Conservation (phyloP, 108 stramenopile species). For the Epipyxis sp. region DNA sequence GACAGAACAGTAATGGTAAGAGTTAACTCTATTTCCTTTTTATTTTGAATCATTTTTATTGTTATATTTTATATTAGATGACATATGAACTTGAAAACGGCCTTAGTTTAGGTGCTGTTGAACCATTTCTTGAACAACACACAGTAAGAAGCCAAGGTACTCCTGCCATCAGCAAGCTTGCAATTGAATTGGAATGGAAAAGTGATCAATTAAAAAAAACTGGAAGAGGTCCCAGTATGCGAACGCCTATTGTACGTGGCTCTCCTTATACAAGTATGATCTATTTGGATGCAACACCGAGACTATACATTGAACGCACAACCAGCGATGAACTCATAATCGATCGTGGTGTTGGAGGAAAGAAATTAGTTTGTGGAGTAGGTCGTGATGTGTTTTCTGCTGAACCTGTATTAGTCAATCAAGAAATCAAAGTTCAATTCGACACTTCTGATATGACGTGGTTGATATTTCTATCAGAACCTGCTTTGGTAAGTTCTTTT, state of each 20-base stretch:
- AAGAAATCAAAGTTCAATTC: conserved; percentile 65
- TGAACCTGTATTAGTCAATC: conserved; percentile 47
- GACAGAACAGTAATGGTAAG: conserved; percentile 22
- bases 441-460: conserved; percentile 73
- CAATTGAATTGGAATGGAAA: conserved; percentile 24
- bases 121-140: background rate
- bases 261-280: conserved; percentile 82
- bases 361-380: conserved; percentile 17
- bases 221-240: no score
- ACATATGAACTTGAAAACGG: conserved; percentile 20
- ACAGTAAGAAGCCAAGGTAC: background rate
- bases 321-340: conserved; percentile 9
- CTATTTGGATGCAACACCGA: conserved; percentile 45
- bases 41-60: background rate
- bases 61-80: background rate
- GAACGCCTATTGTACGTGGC: conserved; percentile 70
- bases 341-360: conserved; percentile 32
- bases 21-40: background rate
- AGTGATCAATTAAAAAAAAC: background rate
- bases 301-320: conserved; percentile 30
- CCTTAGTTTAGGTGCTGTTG: background rate
- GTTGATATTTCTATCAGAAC: conserved; percentile 79
- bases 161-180: conserved; percentile 14
- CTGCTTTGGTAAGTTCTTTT: no score
- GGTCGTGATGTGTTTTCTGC: background rate